Conservation (phyloP, 2,329 filamentous ascomycete genomes). For the Colletotrichum sp. region DNA sequence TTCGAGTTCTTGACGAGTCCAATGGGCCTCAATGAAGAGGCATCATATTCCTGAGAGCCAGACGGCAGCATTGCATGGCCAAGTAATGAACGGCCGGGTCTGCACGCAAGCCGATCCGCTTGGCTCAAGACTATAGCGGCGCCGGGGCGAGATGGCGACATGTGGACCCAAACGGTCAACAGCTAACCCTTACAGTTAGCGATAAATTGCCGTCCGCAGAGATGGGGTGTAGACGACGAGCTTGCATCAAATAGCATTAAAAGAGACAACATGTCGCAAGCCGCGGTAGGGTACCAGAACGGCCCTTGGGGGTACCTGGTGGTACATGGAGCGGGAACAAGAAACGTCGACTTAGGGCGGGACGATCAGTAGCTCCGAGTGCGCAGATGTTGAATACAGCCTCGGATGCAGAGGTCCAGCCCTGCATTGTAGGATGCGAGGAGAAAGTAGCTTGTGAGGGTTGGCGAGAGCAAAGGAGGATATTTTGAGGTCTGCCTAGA, state of each 20-base stretch:
- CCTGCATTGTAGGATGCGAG: not conserved
- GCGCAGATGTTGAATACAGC: not conserved
- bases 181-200: not conserved
- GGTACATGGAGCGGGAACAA: not conserved
- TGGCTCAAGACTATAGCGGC: not conserved
- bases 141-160: not conserved
- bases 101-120: not conserved
- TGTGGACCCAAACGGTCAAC: not conserved
- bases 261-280: slow-evolving; percentile 17
- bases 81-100: not conserved
- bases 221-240: not conserved
- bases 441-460: not conserved
- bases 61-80: not conserved
- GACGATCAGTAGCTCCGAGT: not conserved
- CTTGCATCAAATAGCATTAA: not conserved
- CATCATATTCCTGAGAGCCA: not conserved
- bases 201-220: slow-evolving; percentile 4
- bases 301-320: not conserved
- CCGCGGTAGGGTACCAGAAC: not conserved
- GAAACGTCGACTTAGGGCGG: not conserved
- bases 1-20: not conserved
- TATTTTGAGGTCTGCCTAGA: not conserved
- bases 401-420: not conserved
- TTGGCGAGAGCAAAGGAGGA: not conserved
- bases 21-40: not conserved